phyloP scores from a whole-genome alignment of 129 eudicot genomes.

The Calendula officinalis region DNA sequence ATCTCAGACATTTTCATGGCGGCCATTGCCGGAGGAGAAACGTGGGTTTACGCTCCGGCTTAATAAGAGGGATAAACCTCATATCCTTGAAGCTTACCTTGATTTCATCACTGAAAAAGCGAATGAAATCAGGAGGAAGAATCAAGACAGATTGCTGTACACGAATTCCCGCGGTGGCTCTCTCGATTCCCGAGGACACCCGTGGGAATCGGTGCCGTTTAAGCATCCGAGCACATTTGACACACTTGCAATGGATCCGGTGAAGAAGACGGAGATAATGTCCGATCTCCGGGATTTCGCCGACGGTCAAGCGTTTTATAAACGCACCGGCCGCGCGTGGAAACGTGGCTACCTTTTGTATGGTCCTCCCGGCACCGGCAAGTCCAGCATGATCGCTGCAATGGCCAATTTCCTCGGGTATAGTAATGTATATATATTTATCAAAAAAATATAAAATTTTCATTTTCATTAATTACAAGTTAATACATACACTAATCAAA shows the following conservation, averaged over 20 bases:
- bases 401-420: conserved; percentile 79
- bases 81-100: conserved; percentile 54
- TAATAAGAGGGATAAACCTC: conserved; percentile 45
- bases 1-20: conserved; percentile 79
- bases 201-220: conserved; percentile 97
- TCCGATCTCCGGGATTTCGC: conserved; percentile 79
- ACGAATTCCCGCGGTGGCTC: conserved; percentile 91
- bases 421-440: not conserved
- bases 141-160: conserved; percentile 72
- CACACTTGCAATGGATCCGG: conserved; percentile 86
- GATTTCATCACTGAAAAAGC: conserved; percentile 69
- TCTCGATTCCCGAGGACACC: conserved; percentile 75
- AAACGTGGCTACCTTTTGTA: conserved; percentile 78
- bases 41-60: conserved; percentile 74
- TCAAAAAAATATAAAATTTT: too few species aligned
- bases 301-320: conserved; percentile 75
- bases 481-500: too few species aligned
- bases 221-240: conserved; percentile 96
- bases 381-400: conserved; percentile 97
- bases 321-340: conserved; percentile 96
- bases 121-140: conserved; percentile 55
- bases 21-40: conserved; percentile 92
- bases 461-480: too few species aligned
- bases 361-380: conserved; percentile 97
- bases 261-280: conserved; percentile 55